These are phyloP conservation scores for Mallotus repandus DNA, from an alignment of 441 rosid species.

Conservation along the genomic window DNA sequence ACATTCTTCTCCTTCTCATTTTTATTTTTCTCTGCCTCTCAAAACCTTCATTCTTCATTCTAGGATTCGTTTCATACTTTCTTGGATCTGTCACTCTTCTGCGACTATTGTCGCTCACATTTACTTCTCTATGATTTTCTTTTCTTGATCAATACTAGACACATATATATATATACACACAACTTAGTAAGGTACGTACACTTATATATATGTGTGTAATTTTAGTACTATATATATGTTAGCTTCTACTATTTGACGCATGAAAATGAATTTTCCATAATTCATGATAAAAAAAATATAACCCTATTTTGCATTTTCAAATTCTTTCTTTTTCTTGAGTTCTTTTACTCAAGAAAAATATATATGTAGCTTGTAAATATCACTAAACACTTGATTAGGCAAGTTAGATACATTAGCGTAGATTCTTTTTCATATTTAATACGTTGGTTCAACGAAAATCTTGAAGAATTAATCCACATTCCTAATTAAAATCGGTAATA, in stretches of 20 bases:
- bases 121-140: constrained; percentile 22
- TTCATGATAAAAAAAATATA: too few relatives aligned
- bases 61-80: constrained; percentile 21
- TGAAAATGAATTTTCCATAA: neutral
- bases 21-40: constrained; percentile 15
- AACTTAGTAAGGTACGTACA: constrained; percentile 1
- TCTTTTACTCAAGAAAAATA: neutral
- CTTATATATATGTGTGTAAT: neutral
- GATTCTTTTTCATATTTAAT: too few relatives aligned
- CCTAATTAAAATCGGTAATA: neutral
- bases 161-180: too few relatives aligned
- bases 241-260: neutral
- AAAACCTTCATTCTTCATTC: constrained; percentile 15
- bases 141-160: constrained; percentile 6
- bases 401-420: neutral
- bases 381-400: neutral
- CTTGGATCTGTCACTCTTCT: constrained; percentile 33
- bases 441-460: neutral
- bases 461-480: constrained; percentile 2
- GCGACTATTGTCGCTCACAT: constrained; percentile 20
- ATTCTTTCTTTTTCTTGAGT: neutral
- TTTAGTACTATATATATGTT: neutral
- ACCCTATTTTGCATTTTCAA: too few relatives aligned
- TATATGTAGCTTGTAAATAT: neutral
- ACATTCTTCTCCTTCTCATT: constrained; percentile 33